Evolutionary conservation across 495 filamentous ascomycete species (phyloP), one percentile per base, ranked within the genome.

Genomic region (Lophiotrema nucula): DNA sequence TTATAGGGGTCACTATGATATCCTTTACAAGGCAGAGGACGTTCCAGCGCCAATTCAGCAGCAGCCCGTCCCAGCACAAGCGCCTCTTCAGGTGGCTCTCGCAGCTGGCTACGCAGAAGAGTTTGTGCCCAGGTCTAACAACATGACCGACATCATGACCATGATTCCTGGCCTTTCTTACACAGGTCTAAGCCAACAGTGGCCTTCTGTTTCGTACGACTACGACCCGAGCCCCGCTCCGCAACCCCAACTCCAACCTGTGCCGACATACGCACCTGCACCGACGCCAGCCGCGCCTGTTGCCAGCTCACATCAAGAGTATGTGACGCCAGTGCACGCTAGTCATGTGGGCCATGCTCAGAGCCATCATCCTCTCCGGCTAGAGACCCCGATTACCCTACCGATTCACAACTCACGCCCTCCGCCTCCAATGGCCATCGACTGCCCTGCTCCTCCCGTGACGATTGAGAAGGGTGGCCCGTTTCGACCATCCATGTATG

Each of bases 1-100:
- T 54, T 25, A 41, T 62, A 88, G 85, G 33, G 90, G 90, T 48
- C 93, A 98, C 71, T 98, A 98, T 69, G 93, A 98, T 72, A 83
- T 98, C 49, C 78, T 97, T 16, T 98, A 98, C 76, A 88, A 82
- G 64, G 65, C 69, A 33, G 79, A 83, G 61, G 75, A 83, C 47
- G 68, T 81, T 21, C 41, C 54, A 11, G 5, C 38, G 21, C 47
- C 47, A 3, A 24, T 49, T 38, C 47, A 54, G 55, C 45, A 49
- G 18, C 48, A 39, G 49, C 61, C 51, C 6, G 33, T 54, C 11
- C 42, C 53, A 4, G 10, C 60, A 4, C 67, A 60, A 31, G 27
- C 69, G 11, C 63, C 60, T 25, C 42, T 68, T 21, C 56, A 65
- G 12, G 55, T 61, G 37, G 53, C 51, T 15, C 48, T 66, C 1